These are phyloP conservation scores for Aspergillus ellipticus DNA, from an alignment of 495 filamentous ascomycete genomes.

Conservation along the genomic window DNA sequence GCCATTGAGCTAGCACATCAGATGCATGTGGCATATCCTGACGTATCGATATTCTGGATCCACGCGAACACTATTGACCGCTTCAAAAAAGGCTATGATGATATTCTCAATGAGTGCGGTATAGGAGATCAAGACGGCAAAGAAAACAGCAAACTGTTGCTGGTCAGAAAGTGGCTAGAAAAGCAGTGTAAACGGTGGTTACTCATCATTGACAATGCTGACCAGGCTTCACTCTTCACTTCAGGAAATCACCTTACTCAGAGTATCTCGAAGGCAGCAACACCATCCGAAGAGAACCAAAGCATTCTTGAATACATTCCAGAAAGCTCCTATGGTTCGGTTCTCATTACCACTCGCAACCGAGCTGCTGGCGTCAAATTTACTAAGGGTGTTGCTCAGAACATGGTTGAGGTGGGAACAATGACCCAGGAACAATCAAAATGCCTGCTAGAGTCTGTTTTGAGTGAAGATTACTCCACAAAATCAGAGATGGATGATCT, in stretches of 20 bases:
- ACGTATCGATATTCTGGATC: conserved; percentile 40
- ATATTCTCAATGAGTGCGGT: conserved; percentile 6
- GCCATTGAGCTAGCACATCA: conserved; percentile 39
- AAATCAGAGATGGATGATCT: conserved; percentile 13
- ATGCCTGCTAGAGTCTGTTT: conserved; percentile 4
- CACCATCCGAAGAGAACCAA: conserved; percentile 1
- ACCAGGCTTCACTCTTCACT: conserved; percentile 33
- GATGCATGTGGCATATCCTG: conserved; percentile 15
- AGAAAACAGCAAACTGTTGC: neutral
- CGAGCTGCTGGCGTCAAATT: conserved; percentile 15
- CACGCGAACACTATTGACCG: conserved; percentile 31
- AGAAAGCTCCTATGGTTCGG: conserved; percentile 11
- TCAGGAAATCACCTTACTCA: neutral
- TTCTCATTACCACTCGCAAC: conserved; percentile 28
- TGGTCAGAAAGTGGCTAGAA: conserved; percentile 15
- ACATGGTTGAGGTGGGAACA: conserved; percentile 6
- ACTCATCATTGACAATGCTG: conserved; percentile 52
- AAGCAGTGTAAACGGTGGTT: conserved; percentile 38
- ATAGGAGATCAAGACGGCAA: conserved; percentile 3
- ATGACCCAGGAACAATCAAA: conserved; percentile 12
- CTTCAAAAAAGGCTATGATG: conserved; percentile 32
- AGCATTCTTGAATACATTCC: conserved; percentile 25
- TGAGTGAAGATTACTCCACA: neutral
- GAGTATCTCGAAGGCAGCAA: neutral
- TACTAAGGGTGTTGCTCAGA: neutral